These are phyloP conservation scores for Zasmidium cellare DNA, from an alignment of 2,329 filamentous ascomycete genomes.

Conservation along the genomic window DNA sequence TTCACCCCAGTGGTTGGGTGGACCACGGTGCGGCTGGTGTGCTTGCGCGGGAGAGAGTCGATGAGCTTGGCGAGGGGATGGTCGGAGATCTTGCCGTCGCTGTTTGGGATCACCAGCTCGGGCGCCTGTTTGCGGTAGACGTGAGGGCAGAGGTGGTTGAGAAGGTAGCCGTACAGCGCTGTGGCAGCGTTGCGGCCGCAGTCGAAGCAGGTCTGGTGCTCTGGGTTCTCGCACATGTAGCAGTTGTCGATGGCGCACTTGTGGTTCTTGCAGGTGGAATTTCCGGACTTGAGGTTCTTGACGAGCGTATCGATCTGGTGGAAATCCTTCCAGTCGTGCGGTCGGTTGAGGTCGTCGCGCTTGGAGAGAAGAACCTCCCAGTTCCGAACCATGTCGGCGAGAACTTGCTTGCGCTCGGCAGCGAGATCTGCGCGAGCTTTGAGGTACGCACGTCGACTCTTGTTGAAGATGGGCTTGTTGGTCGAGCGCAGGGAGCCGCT, in stretches of 20 bases:
- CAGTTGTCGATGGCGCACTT: neutral
- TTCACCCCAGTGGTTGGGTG: too few relatives aligned
- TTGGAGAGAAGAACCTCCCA: too few relatives aligned
- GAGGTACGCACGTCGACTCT: neutral
- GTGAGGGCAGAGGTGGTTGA: neutral
- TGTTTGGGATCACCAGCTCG: too few relatives aligned
- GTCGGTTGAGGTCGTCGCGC: neutral
- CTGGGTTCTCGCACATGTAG: constrained; percentile 14
- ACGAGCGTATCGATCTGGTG: too few relatives aligned
- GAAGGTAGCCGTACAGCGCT: neutral
- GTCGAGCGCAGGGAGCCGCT: neutral
- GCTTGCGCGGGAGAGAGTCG: too few relatives aligned
- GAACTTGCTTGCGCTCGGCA: neutral
- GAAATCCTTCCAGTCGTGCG: neutral
- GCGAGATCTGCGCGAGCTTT: neutral
- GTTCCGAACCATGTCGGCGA: neutral
- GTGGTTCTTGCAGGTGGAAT: neutral
- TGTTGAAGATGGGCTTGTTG: neutral
- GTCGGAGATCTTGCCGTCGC: too few relatives aligned
- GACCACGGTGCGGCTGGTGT: too few relatives aligned
- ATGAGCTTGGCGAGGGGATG: too few relatives aligned
- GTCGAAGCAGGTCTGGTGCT: constrained; percentile 13
- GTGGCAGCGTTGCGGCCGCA: constrained; percentile 12
- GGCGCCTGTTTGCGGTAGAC: too few relatives aligned
- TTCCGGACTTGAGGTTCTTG: neutral